Conservation (phyloP, 1,284 basidiomycete species). For the Vanrija sp. region DNA sequence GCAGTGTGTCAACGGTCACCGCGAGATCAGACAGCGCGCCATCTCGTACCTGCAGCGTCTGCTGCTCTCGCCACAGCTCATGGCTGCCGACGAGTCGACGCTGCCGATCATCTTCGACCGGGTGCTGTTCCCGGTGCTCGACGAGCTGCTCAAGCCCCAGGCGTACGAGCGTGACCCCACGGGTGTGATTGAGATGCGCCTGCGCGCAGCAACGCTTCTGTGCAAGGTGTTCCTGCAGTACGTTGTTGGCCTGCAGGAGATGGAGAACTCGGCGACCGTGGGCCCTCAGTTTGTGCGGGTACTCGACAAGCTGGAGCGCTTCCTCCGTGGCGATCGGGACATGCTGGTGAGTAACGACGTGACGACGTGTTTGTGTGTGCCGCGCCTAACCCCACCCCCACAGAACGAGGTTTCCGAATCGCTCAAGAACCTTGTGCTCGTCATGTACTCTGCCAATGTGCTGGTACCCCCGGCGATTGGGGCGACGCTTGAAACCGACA, state of each 20-base stretch:
- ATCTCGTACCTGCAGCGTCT: constrained; percentile 82
- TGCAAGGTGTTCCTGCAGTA: constrained; percentile 96
- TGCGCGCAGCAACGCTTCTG: constrained; percentile 79
- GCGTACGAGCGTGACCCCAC: constrained; percentile 73
- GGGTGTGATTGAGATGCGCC: constrained; percentile 83
- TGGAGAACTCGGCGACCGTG: constrained; percentile 56
- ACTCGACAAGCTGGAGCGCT: constrained; percentile 81
- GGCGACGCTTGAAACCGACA: constrained; percentile 50
- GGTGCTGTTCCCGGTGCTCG: constrained; percentile 86
- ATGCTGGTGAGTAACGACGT: constrained; percentile 64
- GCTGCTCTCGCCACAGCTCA: constrained; percentile 72
- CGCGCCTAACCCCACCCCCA: neutral
- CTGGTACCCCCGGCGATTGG: constrained; percentile 62
- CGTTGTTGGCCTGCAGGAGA: constrained; percentile 67
- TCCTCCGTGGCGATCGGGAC: constrained; percentile 83
- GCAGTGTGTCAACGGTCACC: constrained; percentile 79
- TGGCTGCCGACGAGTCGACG: constrained; percentile 57
- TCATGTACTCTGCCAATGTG: constrained; percentile 85
- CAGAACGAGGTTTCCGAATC: constrained; percentile 94
- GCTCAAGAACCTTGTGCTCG: constrained; percentile 92
- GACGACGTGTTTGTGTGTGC: neutral
- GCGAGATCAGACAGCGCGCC: constrained; percentile 79
- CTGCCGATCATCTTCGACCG: constrained; percentile 82
- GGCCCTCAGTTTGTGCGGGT: constrained; percentile 82
- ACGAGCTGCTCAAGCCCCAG: constrained; percentile 84